Base-by-base conservation (phyloP, 1,139 yeast species). In the Schizosaccharomyces versatilis region DNA sequence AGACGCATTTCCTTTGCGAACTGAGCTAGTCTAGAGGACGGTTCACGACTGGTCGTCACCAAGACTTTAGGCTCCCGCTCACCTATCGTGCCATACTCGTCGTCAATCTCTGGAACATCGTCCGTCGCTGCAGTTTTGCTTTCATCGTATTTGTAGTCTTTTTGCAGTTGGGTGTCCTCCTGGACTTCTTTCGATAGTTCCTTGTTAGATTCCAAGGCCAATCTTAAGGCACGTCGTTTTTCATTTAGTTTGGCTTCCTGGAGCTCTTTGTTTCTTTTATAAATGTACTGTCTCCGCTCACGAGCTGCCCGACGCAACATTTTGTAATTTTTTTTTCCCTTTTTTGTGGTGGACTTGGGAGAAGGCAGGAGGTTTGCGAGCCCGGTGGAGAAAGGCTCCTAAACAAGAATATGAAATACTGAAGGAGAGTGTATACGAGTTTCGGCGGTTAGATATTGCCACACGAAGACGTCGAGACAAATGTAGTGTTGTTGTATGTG, bases 1-100 rank as follows among this genome's bases (percentile, higher is more conserved):
- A 90, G 73, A 64, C 84, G 82, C 61, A 93, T 75, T 66, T 93
- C 99, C 68, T 90, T 90, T 54, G 96, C 81, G 66, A 90, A 93
- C 67, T 90, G 98, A 52, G 84, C 73, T 55, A 90, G 69, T 64
- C 85, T 77, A 1, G 90, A 78, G 36, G 86, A 78, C 9, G 98
- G 97, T 62, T 84, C 85, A 68, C 99, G 75, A 24, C 95, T 82
- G 0, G 99, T 90, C 7, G 98, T 90, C 14, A 90, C 88, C 19
- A 90, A 80, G 7, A 90, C 76, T 62, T 84, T 80, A n/a, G 99
- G 98, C 59, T 93, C 98, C 36, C 77, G 76, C 47, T 98, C 98
- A 60, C 94, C 81, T 55, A 85, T 69, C 38, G 84, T 86, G 54
- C 83, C 74, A 68, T 90, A 90, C 68, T 90, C 98, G 64, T 90